Percentiles rank a stretch among this genome's conserved stretches.
phyloP scores from a whole-genome alignment of 345 rosid species.

The Eucalyptus shirleyi region DNA sequence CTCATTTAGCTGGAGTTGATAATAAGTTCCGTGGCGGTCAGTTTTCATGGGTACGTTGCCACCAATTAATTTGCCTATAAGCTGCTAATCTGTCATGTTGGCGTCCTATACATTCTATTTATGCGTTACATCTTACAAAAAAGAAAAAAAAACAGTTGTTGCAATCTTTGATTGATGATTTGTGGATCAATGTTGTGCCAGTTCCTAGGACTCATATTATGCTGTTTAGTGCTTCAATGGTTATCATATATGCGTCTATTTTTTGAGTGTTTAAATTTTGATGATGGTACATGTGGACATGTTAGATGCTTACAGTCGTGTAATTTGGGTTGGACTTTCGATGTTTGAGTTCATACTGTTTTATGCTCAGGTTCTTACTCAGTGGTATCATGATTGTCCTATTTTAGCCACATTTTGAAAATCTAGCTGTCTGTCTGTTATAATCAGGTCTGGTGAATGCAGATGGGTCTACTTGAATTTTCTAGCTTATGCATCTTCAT shows the following conservation, averaged over 20 bases:
- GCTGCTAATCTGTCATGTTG: background rate
- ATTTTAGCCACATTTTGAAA: background rate
- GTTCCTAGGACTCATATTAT: background rate
- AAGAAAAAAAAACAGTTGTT: background rate
- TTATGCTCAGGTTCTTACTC: background rate
- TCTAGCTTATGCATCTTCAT: background rate
- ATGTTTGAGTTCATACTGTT: background rate
- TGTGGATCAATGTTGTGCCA: background rate
- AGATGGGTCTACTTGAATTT: background rate
- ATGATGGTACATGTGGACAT: background rate
- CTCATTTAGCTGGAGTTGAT: slow-evolving; percentile 80
- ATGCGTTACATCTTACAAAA: background rate
- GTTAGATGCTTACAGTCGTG: background rate
- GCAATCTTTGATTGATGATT: background rate
- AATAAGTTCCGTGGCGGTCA: slow-evolving; percentile 88
- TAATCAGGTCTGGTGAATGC: background rate
- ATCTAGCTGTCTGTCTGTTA: background rate
- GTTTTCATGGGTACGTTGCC: slow-evolving; percentile 80
- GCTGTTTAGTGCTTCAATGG: background rate
- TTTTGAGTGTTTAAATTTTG: background rate
- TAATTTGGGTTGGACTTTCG: background rate
- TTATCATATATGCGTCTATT: background rate
- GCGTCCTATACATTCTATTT: background rate
- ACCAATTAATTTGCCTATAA: background rate
- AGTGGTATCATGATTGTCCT: background rate